Evolutionary conservation across 768 basidiomycete species (phyloP), one percentile per base, ranked within the genome.

Genomic region (Boletellus ananiceps): DNA sequence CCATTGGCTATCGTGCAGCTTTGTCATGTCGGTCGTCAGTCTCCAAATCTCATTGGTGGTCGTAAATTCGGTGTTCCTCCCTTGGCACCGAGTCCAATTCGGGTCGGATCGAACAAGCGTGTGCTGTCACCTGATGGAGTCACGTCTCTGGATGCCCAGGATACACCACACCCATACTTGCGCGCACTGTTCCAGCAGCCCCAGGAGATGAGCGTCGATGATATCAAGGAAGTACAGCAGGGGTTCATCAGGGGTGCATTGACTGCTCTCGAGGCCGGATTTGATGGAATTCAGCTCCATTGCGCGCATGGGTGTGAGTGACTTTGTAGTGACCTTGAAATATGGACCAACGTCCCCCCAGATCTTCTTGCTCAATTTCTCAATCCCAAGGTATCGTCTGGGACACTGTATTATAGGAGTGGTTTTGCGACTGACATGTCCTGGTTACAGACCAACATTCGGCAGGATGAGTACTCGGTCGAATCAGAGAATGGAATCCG

Each of bases 251-350:
- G 70, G 35, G 88, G 84, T 5, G 88, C 92, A 0, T 59, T 67
- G 36, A 57, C 88, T 29, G 90, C 89, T 8, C 64, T 73, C 15
- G 63, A 76, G 46, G 70, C 84, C 35, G 90, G 89, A 0, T 94
- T 93, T 63, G 89, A 95, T 54, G 93, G 94, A 0, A 70, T 95
- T 4, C 81, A 96, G 59, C 53, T 97, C 9, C 94, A 96, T 63
- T 85, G 75, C 21, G 84, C 84, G 1, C 92, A 94, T 66, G 92
- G 92, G 33, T 93, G 87, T 90, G 47, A 66, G 87, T 79, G 5
- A 29, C 33, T 16, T 16, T 19, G 18, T 29, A 27, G 12, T 39
- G 23, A 38, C 36, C n/a, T 31, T 32, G 18, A 25, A 50, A n/a
- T 11, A 8, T 31, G 35, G 25, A 54, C 9, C 5, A 18, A 25